Evolutionary conservation across 192 early-diverging fungal species (phyloP), one percentile per base, ranked within the genome.

Genomic region (Mortierella hygrophila): DNA sequence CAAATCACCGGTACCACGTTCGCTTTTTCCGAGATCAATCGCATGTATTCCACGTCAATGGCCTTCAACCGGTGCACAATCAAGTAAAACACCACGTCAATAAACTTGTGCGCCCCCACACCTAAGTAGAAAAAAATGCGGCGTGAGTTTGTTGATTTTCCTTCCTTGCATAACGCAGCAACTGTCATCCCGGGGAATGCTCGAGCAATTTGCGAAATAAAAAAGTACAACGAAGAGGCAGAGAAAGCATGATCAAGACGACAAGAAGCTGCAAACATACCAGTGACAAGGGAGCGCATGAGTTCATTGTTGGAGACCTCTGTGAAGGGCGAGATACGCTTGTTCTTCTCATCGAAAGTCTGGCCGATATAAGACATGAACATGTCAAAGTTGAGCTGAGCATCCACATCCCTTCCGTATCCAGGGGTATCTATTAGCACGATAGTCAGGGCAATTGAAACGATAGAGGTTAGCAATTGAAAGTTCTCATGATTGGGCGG

Each of bases 1-100:
- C 70, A 80, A 69, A 96, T 93, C 23, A 96, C 90, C 9, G 95
- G 95, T 32, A 96, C 83, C 42, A 96, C 88, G 72, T 91, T 92
- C 37, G 91, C 82, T 68, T 95, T 88, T 69, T 90, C 87, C 29
- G 90, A 90, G 29, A 92, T 87, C 35, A 82, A 63, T 37, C 93
- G 88, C 88, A 95, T 92, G 78, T 91, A 95, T 81, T 95, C 95
- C 42, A 94, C 79, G 76, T 95, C 95, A n/a, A 94, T 92, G 29
- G 92, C 89, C 79, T 94, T 95, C 6, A 94, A 47, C 20, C 94
- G 90, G 72, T 94, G 90, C 26, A 89, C 81, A 57, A 88, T 89
- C 11, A 92, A 37, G 65, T 90, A 92, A n/a, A 92, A 83, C 76
- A 89, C 90, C 32, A 81, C 82, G 72, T 92, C 91, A n/a, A 90